Conservation (phyloP, 768 basidiomycete species). For the Pulveroboletus sp. region DNA sequence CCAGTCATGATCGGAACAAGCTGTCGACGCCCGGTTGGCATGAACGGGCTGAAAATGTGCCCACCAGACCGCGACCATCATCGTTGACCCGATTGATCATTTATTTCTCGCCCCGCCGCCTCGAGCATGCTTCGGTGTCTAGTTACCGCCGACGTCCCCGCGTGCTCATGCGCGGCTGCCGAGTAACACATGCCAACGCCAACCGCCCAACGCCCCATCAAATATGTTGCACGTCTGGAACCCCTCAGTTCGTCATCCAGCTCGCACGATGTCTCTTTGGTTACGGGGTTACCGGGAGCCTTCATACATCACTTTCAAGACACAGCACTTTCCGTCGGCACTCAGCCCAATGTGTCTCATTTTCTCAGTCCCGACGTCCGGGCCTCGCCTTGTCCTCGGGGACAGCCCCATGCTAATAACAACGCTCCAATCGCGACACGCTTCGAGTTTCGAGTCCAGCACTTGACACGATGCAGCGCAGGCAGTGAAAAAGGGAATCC, state of each 20-base stretch:
- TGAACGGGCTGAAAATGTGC: background rate
- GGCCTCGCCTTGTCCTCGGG: conserved; percentile 5
- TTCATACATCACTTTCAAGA: background rate
- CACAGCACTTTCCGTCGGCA: background rate
- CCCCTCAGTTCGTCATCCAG: background rate
- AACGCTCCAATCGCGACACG: background rate
- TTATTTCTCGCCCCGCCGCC: background rate
- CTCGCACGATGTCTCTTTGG: background rate
- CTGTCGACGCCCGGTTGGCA: conserved; percentile 2
- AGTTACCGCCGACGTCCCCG: background rate
- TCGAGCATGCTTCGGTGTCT: background rate
- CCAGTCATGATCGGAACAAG: conserved; percentile 6
- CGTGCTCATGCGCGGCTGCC: background rate
- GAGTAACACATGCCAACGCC: conserved; percentile 1
- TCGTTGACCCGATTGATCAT: background rate
- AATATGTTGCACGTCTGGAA: conserved; percentile 2
- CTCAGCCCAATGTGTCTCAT: background rate
- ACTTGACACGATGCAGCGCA: background rate
- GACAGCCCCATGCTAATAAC: no score
- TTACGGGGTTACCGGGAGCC: background rate
- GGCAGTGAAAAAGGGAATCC: background rate
- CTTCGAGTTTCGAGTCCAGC: conserved; percentile 3
- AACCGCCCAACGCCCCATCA: conserved; percentile 2
- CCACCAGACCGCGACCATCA: background rate
- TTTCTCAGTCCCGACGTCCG: background rate